These are phyloP conservation scores for Aspergillus persii DNA, from an alignment of 2,329 filamentous ascomycete species.

Conservation along the genomic window DNA sequence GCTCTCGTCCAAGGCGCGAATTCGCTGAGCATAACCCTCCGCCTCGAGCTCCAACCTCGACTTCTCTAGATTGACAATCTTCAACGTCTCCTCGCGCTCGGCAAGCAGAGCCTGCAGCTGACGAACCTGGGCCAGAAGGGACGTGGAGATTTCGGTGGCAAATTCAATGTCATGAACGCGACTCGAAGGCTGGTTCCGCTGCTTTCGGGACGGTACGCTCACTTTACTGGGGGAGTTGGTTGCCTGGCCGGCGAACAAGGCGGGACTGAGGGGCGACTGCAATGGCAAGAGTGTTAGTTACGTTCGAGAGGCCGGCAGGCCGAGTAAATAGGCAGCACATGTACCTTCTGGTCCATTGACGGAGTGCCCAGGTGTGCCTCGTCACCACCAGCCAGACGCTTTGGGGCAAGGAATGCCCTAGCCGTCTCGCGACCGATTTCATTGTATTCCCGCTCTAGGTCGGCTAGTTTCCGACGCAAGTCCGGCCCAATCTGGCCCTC, in stretches of 20 bases:
- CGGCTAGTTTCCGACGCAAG: constrained; percentile 74
- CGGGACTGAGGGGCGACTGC: constrained; percentile 68
- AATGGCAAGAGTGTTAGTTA: constrained; percentile 1
- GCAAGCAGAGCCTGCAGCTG: constrained; percentile 80
- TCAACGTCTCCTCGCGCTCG: constrained; percentile 84
- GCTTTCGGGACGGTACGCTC: constrained; percentile 78
- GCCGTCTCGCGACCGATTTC: constrained; percentile 89
- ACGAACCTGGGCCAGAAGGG: constrained; percentile 87
- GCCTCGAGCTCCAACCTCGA: constrained; percentile 78
- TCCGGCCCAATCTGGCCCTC: constrained; percentile 80
- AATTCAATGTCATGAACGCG: constrained; percentile 96
- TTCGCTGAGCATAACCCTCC: constrained; percentile 73
- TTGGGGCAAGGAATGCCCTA: constrained; percentile 81
- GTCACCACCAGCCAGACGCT: constrained; percentile 71
- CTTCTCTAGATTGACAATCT: constrained; percentile 70
- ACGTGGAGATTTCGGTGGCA: constrained; percentile 96
- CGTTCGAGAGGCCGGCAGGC: neutral
- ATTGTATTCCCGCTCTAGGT: constrained; percentile 93
- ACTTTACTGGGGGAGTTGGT: constrained; percentile 86
- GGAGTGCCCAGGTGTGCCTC: constrained; percentile 45
- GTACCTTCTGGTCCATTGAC: constrained; percentile 48
- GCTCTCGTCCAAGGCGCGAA: constrained; percentile 84
- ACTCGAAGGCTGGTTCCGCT: constrained; percentile 84
- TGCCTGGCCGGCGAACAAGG: constrained; percentile 79
- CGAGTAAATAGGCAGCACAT: neutral